A percentile compares a stretch with the other conserved stretches of the same genome.
These are phyloP conservation scores for Pyricularia pennisetigena DNA, from an alignment of 2,329 filamentous ascomycete genomes.

Conservation along the genomic window DNA sequence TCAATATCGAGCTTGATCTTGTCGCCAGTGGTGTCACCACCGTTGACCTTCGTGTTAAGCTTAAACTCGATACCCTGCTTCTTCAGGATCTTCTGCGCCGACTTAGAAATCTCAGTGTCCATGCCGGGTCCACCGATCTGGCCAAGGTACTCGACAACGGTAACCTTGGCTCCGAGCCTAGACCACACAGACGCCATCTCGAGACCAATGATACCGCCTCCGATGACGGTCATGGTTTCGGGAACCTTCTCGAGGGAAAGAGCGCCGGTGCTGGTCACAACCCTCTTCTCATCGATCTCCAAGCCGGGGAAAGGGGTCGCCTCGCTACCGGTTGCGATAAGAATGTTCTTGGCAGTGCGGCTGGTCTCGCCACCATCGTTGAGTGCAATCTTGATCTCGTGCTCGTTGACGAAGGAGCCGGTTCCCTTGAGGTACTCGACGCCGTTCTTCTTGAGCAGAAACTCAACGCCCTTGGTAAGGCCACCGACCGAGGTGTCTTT, in stretches of 20 bases:
- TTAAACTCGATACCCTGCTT: slow-evolving; percentile 99
- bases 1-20: slow-evolving; percentile 77
- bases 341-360: slow-evolving; percentile 88
- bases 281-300: slow-evolving; percentile 93
- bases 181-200: slow-evolving; percentile 99
- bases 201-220: slow-evolving; percentile 95
- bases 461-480: slow-evolving; percentile 95
- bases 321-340: slow-evolving; percentile 94
- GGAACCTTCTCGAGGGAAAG: slow-evolving; percentile 84
- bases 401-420: slow-evolving; percentile 75
- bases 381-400: slow-evolving; percentile 85
- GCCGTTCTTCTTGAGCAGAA: slow-evolving; percentile 97
- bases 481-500: slow-evolving; percentile 86
- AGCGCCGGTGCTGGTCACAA: slow-evolving; percentile 92
- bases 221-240: slow-evolving; percentile 94
- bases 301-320: slow-evolving; percentile 93
- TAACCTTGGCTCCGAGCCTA: slow-evolving; percentile 84
- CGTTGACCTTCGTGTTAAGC: slow-evolving; percentile 88
- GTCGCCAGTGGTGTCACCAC: slow-evolving; percentile 71
- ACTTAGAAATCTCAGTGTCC: slow-evolving; percentile 89
- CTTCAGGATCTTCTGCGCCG: slow-evolving; percentile 80
- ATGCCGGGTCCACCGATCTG: slow-evolving; percentile 98
- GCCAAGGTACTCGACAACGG: slow-evolving; percentile 90
- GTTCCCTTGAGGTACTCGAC: slow-evolving; percentile 97
- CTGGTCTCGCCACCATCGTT: slow-evolving; percentile 86